Base-by-base conservation (phyloP, 768 basidiomycete genomes). In the Coprinopsis marcescibilis region DNA sequence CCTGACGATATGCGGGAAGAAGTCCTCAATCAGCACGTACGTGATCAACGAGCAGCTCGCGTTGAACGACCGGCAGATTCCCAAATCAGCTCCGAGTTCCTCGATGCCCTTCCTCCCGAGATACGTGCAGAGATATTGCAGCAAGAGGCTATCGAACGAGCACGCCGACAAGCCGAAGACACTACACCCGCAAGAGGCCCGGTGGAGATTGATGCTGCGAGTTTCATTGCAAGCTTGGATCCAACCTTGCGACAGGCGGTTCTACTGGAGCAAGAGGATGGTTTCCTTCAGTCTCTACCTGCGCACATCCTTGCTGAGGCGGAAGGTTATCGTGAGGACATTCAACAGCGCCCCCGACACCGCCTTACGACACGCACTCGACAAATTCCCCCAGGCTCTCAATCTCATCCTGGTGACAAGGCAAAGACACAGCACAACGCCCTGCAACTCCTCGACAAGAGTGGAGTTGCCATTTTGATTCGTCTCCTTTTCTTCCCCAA, bases 1-100 rank as follows among this genome's bases (percentile, higher is more conserved):
- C 96, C 96, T 0, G 96, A 99, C 60, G 95, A 98, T 54, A 98
- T 99, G 86, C 81, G 96, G 42, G 95, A 96, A 60, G 96, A 99
- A 60, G 92, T 99, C 27, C 75, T 99, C 44, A 93, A 94, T 57
- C 96, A 99, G 59, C 95, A 99, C 59, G 83, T 97, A 55, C 84
- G 93, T 7, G 96, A 98, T 56, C 89, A 85, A 50, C 83, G 85
- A 32, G 82, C 88, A 10, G 81, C 90, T 3, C 73, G 81, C 58
- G 70, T 83, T 46, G 85, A 85, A 61, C 75, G 79, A 37, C 86
- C 80, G 26, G 71, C 78, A 14, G 91, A 91, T 55, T 91, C 91
- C 0, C 85, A 89, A 57, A 94, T 99, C 64, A 95, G 89, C 64
- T 62, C 83, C 1, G 96, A 99, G 67, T 99, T 99, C 66, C 76